A percentile compares a stretch with the other conserved stretches of the same genome.
phyloP scores from a whole-genome alignment of 1,284 basidiomycete species.

The Ceratobasidium sp. region DNA sequence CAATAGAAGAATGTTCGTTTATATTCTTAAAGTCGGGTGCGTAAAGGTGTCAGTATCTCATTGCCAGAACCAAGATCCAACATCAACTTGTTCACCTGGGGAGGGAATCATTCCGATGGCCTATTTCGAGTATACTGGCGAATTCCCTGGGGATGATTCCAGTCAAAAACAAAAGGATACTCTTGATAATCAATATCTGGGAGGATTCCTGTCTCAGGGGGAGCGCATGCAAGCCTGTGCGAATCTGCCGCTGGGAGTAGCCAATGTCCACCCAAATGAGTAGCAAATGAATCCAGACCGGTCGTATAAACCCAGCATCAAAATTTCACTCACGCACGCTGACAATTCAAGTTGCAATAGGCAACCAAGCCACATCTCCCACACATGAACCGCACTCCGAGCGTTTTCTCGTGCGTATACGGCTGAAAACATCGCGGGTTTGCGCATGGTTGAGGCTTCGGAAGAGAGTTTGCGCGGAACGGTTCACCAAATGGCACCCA shows the following conservation, averaged over 20 bases:
- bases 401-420: not conserved
- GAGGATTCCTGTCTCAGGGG: not conserved
- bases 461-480: not conserved
- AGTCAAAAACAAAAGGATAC: too few species aligned
- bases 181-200: too few species aligned
- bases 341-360: not conserved
- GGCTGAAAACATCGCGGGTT: slow-evolving; percentile 15
- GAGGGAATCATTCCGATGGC: too few species aligned
- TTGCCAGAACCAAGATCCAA: too few species aligned
- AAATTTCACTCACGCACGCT: not conserved
- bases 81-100: too few species aligned
- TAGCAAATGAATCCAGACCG: too few species aligned
- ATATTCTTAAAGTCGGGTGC: too few species aligned
- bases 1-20: too few species aligned
- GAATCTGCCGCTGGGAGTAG: slow-evolving; percentile 1
- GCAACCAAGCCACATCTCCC: not conserved
- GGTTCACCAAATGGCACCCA: not conserved
- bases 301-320: not conserved
- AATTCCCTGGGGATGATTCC: too few species aligned
- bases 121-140: too few species aligned
- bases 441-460: not conserved
- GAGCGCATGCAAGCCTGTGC: not conserved
- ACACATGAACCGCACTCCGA: not conserved
- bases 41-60: too few species aligned
- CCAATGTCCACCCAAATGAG: not conserved